Percentiles rank a stretch among this genome's conserved stretches.
phyloP scores from a whole-genome alignment of 1,139 yeast genomes.

The Nadsonia commutata region DNA sequence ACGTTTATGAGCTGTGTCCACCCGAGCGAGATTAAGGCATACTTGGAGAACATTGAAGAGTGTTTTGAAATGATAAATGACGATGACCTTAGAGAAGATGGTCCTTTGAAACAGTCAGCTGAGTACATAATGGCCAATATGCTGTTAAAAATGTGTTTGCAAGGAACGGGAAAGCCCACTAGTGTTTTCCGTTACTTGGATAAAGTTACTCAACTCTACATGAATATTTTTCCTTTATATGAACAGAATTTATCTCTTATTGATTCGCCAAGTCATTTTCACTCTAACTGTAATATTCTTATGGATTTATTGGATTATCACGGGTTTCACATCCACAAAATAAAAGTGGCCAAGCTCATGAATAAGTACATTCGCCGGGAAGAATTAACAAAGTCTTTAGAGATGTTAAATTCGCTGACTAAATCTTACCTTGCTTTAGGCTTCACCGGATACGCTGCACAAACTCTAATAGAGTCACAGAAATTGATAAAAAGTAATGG shows the following conservation, averaged over 20 bases:
- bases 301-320: conserved; percentile 7
- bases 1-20: conserved; percentile 5
- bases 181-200: neutral
- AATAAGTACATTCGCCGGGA: conserved; percentile 2
- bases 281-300: conserved; percentile 3
- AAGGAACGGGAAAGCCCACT: neutral
- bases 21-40: conserved; percentile 3
- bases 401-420: conserved; percentile 4
- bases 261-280: conserved; percentile 2
- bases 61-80: conserved; percentile 3
- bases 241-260: neutral
- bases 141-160: neutral
- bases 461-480: neutral
- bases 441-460: conserved; percentile 8
- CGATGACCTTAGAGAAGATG: neutral
- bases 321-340: conserved; percentile 9
- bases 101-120: neutral
- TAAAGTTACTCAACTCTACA: neutral
- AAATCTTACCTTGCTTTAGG: conserved; percentile 8
- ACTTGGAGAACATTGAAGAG: conserved; percentile 1
- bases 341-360: conserved; percentile 6
- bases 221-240: neutral
- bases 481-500: neutral
- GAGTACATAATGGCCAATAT: neutral
- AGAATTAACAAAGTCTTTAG: neutral